Percentiles rank a stretch among this genome's conserved stretches.
Conservation (phyloP, 371 early-diverging fungal species). For the Mortierella sp. region DNA sequence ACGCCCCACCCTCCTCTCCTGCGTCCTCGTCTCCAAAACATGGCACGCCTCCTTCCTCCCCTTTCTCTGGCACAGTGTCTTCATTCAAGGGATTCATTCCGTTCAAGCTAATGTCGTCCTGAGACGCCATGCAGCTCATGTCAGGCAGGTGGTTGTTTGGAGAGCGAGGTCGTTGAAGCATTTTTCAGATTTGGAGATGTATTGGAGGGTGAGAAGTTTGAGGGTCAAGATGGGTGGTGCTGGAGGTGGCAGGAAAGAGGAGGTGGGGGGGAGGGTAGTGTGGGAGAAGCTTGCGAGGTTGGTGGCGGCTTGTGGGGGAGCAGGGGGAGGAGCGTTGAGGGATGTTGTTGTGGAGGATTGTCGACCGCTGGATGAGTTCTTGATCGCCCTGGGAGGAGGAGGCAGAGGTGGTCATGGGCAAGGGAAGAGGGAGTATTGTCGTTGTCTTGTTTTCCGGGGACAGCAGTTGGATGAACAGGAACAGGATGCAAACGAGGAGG, state of each 20-base stretch:
- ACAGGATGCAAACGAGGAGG: not conserved
- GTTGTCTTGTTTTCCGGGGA: not conserved
- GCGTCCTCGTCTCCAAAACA: slow-evolving; percentile 19
- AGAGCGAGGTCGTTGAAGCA: slow-evolving; percentile 19
- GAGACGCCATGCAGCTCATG: slow-evolving; percentile 24
- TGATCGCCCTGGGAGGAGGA: slow-evolving; percentile 4
- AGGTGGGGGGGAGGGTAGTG: slow-evolving; percentile 23
- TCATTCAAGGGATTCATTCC: slow-evolving; percentile 28
- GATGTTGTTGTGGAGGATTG: slow-evolving; percentile 24
- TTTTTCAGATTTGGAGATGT: slow-evolving; percentile 17
- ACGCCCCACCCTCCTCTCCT: slow-evolving; percentile 4
- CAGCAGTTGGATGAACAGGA: not conserved
- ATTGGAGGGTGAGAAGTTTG: slow-evolving; percentile 19
- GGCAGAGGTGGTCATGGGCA: not conserved
- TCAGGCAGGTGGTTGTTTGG: slow-evolving; percentile 16
- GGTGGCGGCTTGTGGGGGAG: not conserved
- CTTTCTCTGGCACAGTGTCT: slow-evolving; percentile 15
- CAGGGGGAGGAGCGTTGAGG: not conserved
- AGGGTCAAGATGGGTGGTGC: slow-evolving; percentile 8
- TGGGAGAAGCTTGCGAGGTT: slow-evolving; percentile 29
- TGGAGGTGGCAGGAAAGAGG: slow-evolving; percentile 7
- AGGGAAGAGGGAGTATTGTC: not conserved
- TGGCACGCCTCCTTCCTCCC: slow-evolving; percentile 29
- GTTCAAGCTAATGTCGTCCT: slow-evolving; percentile 24
- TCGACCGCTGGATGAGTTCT: slow-evolving; percentile 11